Evolutionary conservation across 2,329 filamentous ascomycete genomes (phyloP).

Genomic region (Alternaria arborescens): DNA sequence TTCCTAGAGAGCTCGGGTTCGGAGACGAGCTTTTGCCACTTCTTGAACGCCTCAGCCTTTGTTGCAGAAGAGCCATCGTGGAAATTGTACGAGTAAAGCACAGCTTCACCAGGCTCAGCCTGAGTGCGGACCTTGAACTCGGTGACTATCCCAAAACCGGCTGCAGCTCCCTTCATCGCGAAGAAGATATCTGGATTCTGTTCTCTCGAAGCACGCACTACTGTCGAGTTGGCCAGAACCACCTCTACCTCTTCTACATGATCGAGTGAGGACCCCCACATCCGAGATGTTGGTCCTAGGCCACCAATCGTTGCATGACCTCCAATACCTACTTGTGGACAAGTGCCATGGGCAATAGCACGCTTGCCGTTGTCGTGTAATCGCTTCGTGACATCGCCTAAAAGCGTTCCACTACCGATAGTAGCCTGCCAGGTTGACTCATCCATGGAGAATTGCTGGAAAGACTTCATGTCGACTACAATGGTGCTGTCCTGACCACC

Average conservation of each 20-base stretch:
- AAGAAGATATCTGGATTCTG: slow-evolving; percentile 54
- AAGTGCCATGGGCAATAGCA: slow-evolving; percentile 60
- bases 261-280: slow-evolving; percentile 47
- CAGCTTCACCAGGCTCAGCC: slow-evolving; percentile 42
- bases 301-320: slow-evolving; percentile 51
- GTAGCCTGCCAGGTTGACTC: slow-evolving; percentile 55
- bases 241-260: slow-evolving; percentile 48
- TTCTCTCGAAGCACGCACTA: slow-evolving; percentile 49
- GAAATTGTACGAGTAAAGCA: slow-evolving; percentile 47
- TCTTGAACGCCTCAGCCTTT: slow-evolving; percentile 45
- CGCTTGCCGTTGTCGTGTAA: slow-evolving; percentile 48
- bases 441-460: slow-evolving; percentile 58
- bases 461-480: slow-evolving; percentile 60
- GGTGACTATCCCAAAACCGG: slow-evolving; percentile 54
- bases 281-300: slow-evolving; percentile 43
- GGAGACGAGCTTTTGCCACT: slow-evolving; percentile 47
- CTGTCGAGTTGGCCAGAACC: slow-evolving; percentile 52
- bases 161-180: slow-evolving; percentile 54
- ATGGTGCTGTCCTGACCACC: slow-evolving; percentile 59
- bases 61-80: slow-evolving; percentile 30
- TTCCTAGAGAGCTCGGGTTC: slow-evolving; percentile 45
- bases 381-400: slow-evolving; percentile 51
- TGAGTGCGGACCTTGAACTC: slow-evolving; percentile 52
- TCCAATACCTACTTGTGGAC: slow-evolving; percentile 48
- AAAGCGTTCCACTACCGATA: slow-evolving; percentile 60